Base-by-base conservation (phyloP, 768 basidiomycete species). In the Psilocybe sp. region DNA sequence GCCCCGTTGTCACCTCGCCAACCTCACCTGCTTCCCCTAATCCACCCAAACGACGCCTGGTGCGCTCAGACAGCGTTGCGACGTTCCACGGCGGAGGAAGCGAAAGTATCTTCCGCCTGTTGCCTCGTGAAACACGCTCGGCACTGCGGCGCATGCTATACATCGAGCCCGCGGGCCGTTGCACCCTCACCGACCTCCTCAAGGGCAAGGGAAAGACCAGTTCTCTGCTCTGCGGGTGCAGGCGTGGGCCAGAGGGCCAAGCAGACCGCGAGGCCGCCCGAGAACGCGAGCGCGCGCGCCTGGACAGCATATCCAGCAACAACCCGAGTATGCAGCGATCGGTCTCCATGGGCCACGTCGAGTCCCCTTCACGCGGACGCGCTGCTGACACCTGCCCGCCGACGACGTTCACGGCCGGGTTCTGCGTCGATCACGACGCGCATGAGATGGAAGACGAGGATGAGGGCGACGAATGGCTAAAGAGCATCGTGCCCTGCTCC, bases 41-140 rank as follows among this genome's bases (percentile, higher is more conserved):
- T 36, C 50, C 49, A 28, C 51, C 64, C 12, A 67, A 63, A 50
- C 65, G 47, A 18, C 53, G 65, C 16, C 72, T 74, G 13, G 70
- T 71, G 51, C 77, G 80, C 52, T 69, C 70, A 19, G 76, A 75
- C 53, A 76, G 73, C 56, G 78, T 84, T 45, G 69, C 79, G 38
- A 92, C 91, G 1, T 88, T 81, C 75, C 80, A 81, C 45, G 82
- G 79, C 37, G 81, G 79, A 47, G 87, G 89, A 15, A 85, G 92
- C 20, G 96, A 98, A 65, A 94, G 92, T 7, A 97, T 99, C 62
- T 98, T 99, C 77, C 84, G 96, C 15, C 77, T 98, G 9, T 78
- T 99, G 18, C 97, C 97, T 1, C 86, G 97, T 47, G 96, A 99
- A 70, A 84, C 92, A 12, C 82, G 97, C 36, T 79, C 86, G 6